A percentile compares a stretch with the other conserved stretches of the same genome.
phyloP scores from a whole-genome alignment of 2,329 filamentous ascomycete species.

The Aspergillus arachidicola region DNA sequence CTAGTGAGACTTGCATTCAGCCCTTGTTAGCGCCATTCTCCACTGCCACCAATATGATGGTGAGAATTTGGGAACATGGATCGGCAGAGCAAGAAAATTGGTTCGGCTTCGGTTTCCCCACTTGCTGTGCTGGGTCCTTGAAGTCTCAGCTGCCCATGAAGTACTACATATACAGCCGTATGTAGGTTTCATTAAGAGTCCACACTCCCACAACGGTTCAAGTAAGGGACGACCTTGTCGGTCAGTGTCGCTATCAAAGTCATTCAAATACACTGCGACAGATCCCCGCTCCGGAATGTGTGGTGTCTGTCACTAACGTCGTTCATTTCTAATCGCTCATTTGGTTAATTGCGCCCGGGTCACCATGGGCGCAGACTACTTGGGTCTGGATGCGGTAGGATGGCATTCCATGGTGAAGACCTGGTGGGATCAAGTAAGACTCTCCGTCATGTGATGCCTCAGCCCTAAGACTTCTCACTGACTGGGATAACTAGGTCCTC shows the following conservation, averaged over 20 bases:
- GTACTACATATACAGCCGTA: slow-evolving; percentile 1
- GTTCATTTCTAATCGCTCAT: not conserved
- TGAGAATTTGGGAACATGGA: slow-evolving; percentile 6
- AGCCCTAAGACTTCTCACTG: not conserved
- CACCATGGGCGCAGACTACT: slow-evolving; percentile 19
- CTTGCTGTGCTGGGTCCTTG: not conserved
- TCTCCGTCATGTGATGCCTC: not conserved
- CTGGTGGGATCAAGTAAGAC: slow-evolving; percentile 20
- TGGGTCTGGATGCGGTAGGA: slow-evolving; percentile 22
- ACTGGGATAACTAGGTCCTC: slow-evolving; percentile 10
- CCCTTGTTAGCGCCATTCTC: slow-evolving; percentile 2
- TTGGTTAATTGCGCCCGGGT: not conserved
- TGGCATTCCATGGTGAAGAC: slow-evolving; percentile 21
- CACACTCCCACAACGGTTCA: slow-evolving; percentile 1
- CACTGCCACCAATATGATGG: not conserved
- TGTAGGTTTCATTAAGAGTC: not conserved
- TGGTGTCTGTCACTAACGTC: not conserved
- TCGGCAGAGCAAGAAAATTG: slow-evolving; percentile 3
- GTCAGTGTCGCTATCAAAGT: not conserved
- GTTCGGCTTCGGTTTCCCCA: not conserved
- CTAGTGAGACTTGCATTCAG: slow-evolving; percentile 14
- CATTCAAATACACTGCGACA: not conserved
- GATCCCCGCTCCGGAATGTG: slow-evolving; percentile 1
- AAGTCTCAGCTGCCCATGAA: not conserved
- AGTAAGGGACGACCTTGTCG: slow-evolving; percentile 1